Evolutionary conservation across 768 basidiomycete genomes (phyloP).

Genomic region (Leucocoprinus leucothites): DNA sequence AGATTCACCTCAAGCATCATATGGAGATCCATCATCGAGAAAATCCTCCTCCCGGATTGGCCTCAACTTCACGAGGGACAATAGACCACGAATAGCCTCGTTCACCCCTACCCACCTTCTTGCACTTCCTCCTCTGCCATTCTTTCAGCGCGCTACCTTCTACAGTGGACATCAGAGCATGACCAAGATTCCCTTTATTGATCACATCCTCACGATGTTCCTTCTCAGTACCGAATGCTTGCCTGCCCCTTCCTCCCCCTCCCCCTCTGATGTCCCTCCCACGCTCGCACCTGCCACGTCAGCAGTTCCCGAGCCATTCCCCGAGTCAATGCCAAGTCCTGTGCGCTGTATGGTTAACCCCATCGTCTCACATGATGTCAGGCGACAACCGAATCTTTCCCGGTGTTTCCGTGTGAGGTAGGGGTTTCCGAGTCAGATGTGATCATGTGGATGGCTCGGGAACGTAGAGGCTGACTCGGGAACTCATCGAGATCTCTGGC

Average conservation of each 20-base stretch:
- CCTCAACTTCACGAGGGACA: no score
- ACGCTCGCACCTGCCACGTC: constrained; percentile 2
- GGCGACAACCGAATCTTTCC: background rate
- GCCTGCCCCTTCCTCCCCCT: background rate
- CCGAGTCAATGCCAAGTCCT: constrained; percentile 10
- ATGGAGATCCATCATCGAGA: no score
- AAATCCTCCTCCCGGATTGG: no score
- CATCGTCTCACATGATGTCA: background rate
- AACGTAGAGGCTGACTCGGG: constrained; percentile 37
- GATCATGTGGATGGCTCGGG: constrained; percentile 26
- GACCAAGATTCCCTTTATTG: no score
- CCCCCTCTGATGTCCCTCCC: background rate
- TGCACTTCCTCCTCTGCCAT: no score
- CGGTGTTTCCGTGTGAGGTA: constrained; percentile 13
- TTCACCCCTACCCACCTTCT: no score
- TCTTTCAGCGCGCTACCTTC: no score
- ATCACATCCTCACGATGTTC: no score
- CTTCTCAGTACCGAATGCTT: no score
- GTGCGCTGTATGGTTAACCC: background rate
- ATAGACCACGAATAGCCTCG: no score
- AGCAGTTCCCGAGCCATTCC: constrained; percentile 14
- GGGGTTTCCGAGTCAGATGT: constrained; percentile 41
- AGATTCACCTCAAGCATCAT: no score
- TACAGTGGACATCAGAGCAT: no score
- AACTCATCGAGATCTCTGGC: constrained; percentile 18